phyloP scores from a whole-genome alignment of 1,284 basidiomycete species.

The Ustilago cynodontis region DNA sequence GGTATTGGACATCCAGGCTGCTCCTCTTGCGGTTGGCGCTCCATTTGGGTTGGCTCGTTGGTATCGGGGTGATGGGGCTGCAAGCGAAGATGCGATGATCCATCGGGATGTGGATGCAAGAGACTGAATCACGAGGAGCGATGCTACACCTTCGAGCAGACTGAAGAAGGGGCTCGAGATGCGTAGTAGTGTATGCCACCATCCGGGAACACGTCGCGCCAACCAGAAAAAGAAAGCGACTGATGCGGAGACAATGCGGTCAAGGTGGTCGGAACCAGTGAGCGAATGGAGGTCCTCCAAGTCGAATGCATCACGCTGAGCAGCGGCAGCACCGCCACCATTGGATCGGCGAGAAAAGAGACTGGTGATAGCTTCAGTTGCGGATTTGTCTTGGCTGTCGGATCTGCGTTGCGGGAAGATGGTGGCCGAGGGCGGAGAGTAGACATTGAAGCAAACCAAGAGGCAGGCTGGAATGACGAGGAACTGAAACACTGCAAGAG shows the following conservation, averaged over 20 bases:
- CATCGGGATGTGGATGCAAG: slow-evolving; percentile 61
- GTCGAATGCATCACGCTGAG: slow-evolving; percentile 4
- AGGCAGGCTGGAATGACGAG: slow-evolving; percentile 65
- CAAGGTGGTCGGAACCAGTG: slow-evolving; percentile 30
- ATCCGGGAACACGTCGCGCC: slow-evolving; percentile 57
- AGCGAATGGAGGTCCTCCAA: slow-evolving; percentile 24
- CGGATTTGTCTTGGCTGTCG: slow-evolving; percentile 26
- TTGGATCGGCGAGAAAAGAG: slow-evolving; percentile 24
- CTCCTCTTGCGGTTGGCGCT: slow-evolving; percentile 9
- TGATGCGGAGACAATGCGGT: slow-evolving; percentile 26
- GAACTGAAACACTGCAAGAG: slow-evolving; percentile 64
- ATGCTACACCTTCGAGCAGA: slow-evolving; percentile 68
- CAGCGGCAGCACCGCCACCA: too few relatives aligned
- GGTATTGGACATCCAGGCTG: slow-evolving; percentile 44
- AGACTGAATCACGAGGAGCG: slow-evolving; percentile 67
- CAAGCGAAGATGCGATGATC: slow-evolving; percentile 75
- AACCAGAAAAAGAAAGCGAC: slow-evolving; percentile 56
- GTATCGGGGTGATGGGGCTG: slow-evolving; percentile 78
- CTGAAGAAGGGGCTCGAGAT: slow-evolving; percentile 65
- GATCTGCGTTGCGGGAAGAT: slow-evolving; percentile 40
- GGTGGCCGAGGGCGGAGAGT: slow-evolving; percentile 59
- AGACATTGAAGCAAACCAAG: slow-evolving; percentile 64
- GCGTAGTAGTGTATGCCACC: slow-evolving; percentile 65
- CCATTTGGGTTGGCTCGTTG: slow-evolving; percentile 73
- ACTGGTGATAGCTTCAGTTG: slow-evolving; percentile 36